Percentiles rank a stretch among this genome's conserved stretches.
These are phyloP conservation scores for Diaporthe humulicola DNA, from an alignment of 2,329 filamentous ascomycete species.

Conservation along the genomic window DNA sequence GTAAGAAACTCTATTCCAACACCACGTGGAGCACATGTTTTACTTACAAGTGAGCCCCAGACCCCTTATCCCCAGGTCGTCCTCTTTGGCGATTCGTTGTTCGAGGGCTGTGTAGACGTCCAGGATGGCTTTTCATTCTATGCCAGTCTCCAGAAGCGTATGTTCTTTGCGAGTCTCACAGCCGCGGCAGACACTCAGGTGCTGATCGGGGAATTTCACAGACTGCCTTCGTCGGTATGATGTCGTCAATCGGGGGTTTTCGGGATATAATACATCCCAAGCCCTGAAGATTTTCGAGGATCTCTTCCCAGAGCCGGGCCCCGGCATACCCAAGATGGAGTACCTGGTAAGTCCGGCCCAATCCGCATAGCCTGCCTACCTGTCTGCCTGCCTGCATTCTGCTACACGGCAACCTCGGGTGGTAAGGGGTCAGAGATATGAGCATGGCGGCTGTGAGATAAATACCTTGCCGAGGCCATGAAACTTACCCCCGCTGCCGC, in stretches of 20 bases:
- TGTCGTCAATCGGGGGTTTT: conserved; percentile 89
- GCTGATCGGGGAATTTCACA: conserved; percentile 49
- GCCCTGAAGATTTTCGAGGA: conserved; percentile 76
- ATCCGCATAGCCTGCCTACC: neutral
- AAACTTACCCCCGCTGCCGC: neutral
- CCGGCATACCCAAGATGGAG: conserved; percentile 70
- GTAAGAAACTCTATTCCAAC: conserved; percentile 4
- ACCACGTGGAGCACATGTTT: neutral
- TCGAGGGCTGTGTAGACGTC: conserved; percentile 75
- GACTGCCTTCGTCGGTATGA: conserved; percentile 84
- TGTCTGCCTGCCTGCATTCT: neutral
- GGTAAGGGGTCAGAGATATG: neutral
- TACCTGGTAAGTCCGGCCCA: conserved; percentile 68
- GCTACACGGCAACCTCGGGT: neutral
- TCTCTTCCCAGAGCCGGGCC: conserved; percentile 77
- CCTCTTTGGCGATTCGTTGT: conserved; percentile 91
- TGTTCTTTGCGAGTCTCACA: conserved; percentile 46
- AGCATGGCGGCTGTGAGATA: neutral
- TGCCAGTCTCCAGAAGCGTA: conserved; percentile 77
- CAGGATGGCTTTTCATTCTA: conserved; percentile 80
- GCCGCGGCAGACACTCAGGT: neutral
- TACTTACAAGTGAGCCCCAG: conserved; percentile 46
- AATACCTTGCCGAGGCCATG: no score
- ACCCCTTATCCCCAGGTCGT: conserved; percentile 79
- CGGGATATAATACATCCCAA: conserved; percentile 86